Base-by-base conservation (phyloP, 805 yeast genomes). In the Candida tallmaniae region DNA sequence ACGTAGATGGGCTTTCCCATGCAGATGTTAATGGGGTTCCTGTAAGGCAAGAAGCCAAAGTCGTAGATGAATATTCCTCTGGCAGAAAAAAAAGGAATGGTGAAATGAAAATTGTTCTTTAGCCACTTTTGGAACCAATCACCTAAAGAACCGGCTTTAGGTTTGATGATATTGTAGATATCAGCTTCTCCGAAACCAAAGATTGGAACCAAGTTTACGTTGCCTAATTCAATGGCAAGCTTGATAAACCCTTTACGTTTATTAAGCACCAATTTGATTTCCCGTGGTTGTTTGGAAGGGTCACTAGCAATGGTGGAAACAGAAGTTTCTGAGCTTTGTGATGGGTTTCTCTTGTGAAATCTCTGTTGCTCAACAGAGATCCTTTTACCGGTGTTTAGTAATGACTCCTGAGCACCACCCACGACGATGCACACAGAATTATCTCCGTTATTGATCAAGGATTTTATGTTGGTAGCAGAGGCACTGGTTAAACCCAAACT, bases 401-500 rank as follows among this genome's bases (percentile, higher is more conserved):
- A 64, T 1, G 94, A 78, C 51, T 93, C 98, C 40, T 87, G 83
- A 0, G 97, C 97, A 0, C 98, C 98, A 2, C 98, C 98, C 16
- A 93, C 80, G 1, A 93, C 97, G 38, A 93, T 80, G 42, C 90
- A 83, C 9, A 89, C 82, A 2, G 95, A 83, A 46, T 76, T 80
- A 44, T 81, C 77, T 11, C 72, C 72, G 38, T 77, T 73, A 34
- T 55, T 59, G 31, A 93, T 67, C 18, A 86, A 66, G 17, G 79
- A 70, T 41, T 73, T 60, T 29, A 93, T 83, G 44, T 89, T 87
- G 30, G 64, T 66, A 35, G 78, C 80, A 0, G 88, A 76, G 1
- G 95, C 97, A 7, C 95, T 78, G 2, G 95, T 82, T 14, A 87
- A 72, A 0, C 97, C 97, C 17, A 88, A 56, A 1, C 85, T 70